A percentile compares a stretch with the other conserved stretches of the same genome.
phyloP scores from a whole-genome alignment of 208 protist genomes.

The Angomonas deanei region DNA sequence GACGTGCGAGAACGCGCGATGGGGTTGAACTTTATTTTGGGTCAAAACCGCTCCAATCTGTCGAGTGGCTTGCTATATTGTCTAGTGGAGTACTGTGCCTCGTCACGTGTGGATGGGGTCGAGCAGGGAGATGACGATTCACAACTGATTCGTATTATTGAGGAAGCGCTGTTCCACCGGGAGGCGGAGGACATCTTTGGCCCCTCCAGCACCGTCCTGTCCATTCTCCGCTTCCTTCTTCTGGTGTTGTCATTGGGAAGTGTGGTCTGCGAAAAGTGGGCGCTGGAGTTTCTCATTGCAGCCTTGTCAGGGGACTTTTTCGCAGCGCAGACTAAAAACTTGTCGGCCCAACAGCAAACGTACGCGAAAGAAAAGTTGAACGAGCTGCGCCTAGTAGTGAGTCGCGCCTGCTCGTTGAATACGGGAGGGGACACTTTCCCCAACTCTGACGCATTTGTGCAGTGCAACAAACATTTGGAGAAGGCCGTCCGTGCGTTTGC shows the following conservation, averaged over 20 bases:
- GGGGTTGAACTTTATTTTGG: slow-evolving; percentile 13
- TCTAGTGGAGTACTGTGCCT: slow-evolving; percentile 3
- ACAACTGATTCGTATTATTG: neutral
- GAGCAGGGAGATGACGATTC: neutral
- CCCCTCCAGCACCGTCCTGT: neutral
- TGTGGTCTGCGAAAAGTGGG: neutral
- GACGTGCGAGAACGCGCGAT: neutral
- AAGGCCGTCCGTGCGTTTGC: too few relatives aligned
- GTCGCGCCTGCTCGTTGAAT: too few relatives aligned
- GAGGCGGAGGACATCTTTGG: neutral
- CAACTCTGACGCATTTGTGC: too few relatives aligned
- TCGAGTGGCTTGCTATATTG: slow-evolving; percentile 11
- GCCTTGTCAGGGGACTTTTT: neutral
- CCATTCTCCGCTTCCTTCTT: neutral
- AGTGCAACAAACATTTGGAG: too few relatives aligned
- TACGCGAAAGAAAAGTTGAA: too few relatives aligned
- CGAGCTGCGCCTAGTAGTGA: too few relatives aligned
- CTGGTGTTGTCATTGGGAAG: neutral
- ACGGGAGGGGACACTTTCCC: too few relatives aligned
- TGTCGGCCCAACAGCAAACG: neutral
- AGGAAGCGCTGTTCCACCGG: neutral
- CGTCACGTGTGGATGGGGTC: neutral
- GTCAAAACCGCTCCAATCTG: neutral
- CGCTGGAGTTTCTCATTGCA: neutral
- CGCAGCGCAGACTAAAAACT: neutral